Conservation (phyloP, 1,284 basidiomycete species). For the Ganoderma multipileum region DNA sequence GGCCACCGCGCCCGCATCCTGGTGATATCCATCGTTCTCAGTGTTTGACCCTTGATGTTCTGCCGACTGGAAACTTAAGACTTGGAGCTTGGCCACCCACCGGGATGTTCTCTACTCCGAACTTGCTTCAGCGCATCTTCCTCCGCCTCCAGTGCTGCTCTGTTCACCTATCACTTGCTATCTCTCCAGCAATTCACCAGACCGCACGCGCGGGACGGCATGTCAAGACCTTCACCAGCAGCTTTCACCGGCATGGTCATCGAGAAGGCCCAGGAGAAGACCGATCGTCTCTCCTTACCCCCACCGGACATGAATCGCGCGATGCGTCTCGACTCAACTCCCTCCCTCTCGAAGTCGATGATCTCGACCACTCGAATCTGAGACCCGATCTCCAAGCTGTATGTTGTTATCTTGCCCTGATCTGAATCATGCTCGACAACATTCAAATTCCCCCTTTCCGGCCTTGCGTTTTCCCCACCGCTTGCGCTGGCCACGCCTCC, state of each 20-base stretch:
- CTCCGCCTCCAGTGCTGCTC: neutral
- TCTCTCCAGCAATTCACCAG: neutral
- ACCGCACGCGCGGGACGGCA: neutral
- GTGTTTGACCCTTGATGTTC: neutral
- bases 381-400: neutral
- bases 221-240: neutral
- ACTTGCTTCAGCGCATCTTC: neutral
- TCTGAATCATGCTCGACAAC: neutral
- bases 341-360: neutral
- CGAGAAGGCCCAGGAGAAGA: neutral
- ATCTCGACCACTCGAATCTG: too few relatives aligned
- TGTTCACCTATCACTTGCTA: neutral
- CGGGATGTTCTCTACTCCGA: slow-evolving; percentile 1
- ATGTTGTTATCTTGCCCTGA: neutral
- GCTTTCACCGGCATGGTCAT: neutral
- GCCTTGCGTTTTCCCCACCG: neutral
- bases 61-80: neutral
- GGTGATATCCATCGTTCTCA: slow-evolving; percentile 10
- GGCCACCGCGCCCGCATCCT: neutral
- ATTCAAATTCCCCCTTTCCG: neutral
- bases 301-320: neutral
- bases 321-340: neutral
- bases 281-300: neutral
- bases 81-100: neutral
- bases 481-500: neutral